phyloP scores from a whole-genome alignment of 352 stramenopile species.

The Ochromonadaceae sp. region DNA sequence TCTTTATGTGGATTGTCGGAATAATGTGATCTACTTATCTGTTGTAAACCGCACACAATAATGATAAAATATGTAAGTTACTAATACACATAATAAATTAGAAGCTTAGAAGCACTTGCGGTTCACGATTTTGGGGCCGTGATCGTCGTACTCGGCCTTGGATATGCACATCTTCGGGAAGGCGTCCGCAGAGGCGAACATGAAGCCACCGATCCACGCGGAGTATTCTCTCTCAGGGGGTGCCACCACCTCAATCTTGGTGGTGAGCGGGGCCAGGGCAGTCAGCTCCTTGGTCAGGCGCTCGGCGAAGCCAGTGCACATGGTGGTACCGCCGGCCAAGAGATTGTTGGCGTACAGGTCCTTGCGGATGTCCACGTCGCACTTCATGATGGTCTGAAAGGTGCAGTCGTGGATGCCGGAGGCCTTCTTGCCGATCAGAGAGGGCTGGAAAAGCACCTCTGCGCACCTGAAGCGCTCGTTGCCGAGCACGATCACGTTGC shows the following conservation, averaged over 20 bases:
- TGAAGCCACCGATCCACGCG: slow-evolving; percentile 92
- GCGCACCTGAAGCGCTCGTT: slow-evolving; percentile 84
- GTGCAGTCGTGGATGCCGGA: slow-evolving; percentile 69
- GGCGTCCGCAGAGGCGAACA: slow-evolving; percentile 84
- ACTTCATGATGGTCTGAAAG: slow-evolving; percentile 73
- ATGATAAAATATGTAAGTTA: too few species aligned
- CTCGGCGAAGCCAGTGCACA: slow-evolving; percentile 81
- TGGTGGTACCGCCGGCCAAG: slow-evolving; percentile 83
- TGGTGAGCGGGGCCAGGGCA: slow-evolving; percentile 66
- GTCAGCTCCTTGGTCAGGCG: slow-evolving; percentile 82
- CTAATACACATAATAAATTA: too few species aligned
- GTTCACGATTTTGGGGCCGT: slow-evolving; percentile 84
- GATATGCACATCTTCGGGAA: slow-evolving; percentile 97
- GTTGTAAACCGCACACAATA: too few species aligned
- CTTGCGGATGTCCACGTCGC: slow-evolving; percentile 72
- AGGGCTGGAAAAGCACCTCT: slow-evolving; percentile 88
- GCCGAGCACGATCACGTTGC: slow-evolving; percentile 89
- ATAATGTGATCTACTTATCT: too few species aligned
- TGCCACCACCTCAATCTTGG: slow-evolving; percentile 90
- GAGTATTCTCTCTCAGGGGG: slow-evolving; percentile 82
- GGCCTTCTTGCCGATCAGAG: slow-evolving; percentile 69
- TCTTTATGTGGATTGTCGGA: too few species aligned
- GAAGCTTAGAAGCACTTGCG: slow-evolving; percentile 78
- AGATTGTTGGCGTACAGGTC: slow-evolving; percentile 91
- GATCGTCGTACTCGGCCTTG: slow-evolving; percentile 93